Percentiles rank a stretch among this genome's conserved stretches.
These are phyloP conservation scores for Ustilago loliicola DNA, from an alignment of 1,284 basidiomycete genomes.

Conservation along the genomic window DNA sequence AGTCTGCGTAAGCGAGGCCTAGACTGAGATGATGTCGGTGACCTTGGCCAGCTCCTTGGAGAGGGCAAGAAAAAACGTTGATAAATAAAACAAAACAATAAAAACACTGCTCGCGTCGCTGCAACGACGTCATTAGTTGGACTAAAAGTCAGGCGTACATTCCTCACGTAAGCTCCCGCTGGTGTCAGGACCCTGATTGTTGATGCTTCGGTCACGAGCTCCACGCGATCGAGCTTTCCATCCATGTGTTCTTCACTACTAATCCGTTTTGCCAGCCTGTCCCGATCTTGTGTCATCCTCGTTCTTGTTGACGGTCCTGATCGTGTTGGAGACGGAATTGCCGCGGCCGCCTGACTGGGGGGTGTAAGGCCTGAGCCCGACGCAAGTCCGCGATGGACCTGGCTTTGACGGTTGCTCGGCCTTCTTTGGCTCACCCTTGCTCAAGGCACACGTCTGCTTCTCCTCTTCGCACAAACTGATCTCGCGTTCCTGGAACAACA, in stretches of 20 bases:
- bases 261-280: not conserved
- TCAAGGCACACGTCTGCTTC: not conserved
- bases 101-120: not conserved
- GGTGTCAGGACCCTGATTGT: not conserved
- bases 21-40: not conserved
- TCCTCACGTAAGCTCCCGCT: conserved; percentile 13
- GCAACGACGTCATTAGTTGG: conserved; percentile 3
- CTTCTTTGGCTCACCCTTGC: not conserved
- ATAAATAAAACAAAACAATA: not conserved
- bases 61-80: not conserved
- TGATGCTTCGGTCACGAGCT: not conserved
- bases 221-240: conserved; percentile 11
- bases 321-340: not conserved
- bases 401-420: not conserved
- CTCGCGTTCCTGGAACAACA: not conserved
- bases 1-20: conserved; percentile 10
- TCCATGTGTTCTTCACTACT: not conserved
- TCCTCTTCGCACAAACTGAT: not conserved
- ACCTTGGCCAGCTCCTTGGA: not conserved
- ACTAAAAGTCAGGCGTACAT: not conserved
- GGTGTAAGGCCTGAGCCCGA: too few species aligned
- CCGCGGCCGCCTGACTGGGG: not conserved
- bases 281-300: not conserved
- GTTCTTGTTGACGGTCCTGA: not conserved
- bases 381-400: not conserved